Conservation (phyloP, 805 yeast genomes). For the Debaryomyces prosopidis region DNA sequence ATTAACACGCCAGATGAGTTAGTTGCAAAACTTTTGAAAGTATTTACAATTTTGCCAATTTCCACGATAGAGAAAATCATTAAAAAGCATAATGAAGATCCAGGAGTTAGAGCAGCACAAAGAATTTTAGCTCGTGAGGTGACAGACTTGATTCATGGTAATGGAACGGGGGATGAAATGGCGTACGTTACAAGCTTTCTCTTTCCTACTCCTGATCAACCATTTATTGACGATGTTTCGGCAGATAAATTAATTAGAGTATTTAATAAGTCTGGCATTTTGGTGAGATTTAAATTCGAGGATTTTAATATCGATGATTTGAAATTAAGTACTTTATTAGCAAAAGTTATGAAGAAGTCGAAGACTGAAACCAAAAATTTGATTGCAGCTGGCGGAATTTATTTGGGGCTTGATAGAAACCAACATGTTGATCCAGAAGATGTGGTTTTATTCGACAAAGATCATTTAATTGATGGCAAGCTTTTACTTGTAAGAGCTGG, state of each 20-base stretch:
- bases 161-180: slow-evolving; percentile 69
- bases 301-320: slow-evolving; percentile 36
- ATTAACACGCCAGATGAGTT: slow-evolving; percentile 77
- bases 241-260: slow-evolving; percentile 54
- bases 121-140: slow-evolving; percentile 77
- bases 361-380: slow-evolving; percentile 61
- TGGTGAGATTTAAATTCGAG: slow-evolving; percentile 33
- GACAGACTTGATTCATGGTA: slow-evolving; percentile 85
- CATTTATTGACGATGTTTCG: slow-evolving; percentile 44
- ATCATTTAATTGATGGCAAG: slow-evolving; percentile 56
- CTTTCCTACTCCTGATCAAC: slow-evolving; percentile 57
- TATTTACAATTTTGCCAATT: slow-evolving; percentile 77
- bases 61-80: slow-evolving; percentile 55
- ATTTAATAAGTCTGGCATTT: slow-evolving; percentile 59
- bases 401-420: slow-evolving; percentile 59
- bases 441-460: slow-evolving; percentile 46
- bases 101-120: slow-evolving; percentile 74
- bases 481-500: slow-evolving; percentile 73
- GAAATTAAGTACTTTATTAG: slow-evolving; percentile 54
- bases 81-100: slow-evolving; percentile 52
- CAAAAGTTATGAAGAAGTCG: slow-evolving; percentile 48
- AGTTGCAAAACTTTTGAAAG: slow-evolving; percentile 64
- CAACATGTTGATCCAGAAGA: slow-evolving; percentile 53
- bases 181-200: slow-evolving; percentile 65
- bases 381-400: slow-evolving; percentile 71